Evolutionary conservation across 208 protist species (phyloP), one percentile per base, ranked within the genome.

Genomic region (Wallacemonas collosoma): DNA sequence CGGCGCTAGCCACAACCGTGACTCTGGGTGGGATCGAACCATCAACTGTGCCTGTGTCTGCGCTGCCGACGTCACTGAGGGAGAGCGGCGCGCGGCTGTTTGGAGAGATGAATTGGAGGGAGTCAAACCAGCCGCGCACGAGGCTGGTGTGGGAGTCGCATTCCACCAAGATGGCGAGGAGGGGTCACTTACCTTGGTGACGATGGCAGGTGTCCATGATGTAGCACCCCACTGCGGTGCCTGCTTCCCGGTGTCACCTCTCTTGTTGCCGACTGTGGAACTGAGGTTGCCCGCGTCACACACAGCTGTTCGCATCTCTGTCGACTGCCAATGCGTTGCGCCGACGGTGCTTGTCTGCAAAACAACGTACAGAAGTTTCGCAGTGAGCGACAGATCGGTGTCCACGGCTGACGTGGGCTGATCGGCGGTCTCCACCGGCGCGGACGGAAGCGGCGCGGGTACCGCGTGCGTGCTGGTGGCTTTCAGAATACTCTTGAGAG

Each of bases 321-420:
- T 26, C 26, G 26, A 26, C 26, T 26, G 26, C 26, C 26, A 26
- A 26, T 0, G 26, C 63, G 73, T 74, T 45, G 80, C 73, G 2
- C 79, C 86, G 1, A 81, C 78, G 40, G 86, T 72, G 65, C 91
- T 91, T 5, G 91, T 95, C 69, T 86, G 86, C 17, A 95, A 78
- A 50, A 95, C 84, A 38, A 95, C 80, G 63, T 94, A 91, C n/a
- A 95, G 72, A 69, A 93, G 79, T 56, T 86, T 72, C 51, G 87
- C 87, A 1, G 75, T 79, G 38, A 87, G 65, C 4, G 88, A 81
- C 39, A 80, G 39, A 54, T 55, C 43, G 2, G 5, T 35, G 44
- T 44, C 61, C 26, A 26, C 26, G 26, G 26, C 26, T 26, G 26
- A 26, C 26, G 26, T 26, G 26, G 26, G 26, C 26, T 26, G 26